Base-by-base conservation (phyloP, 2,329 filamentous ascomycete genomes). In the Alternaria consortialis region DNA sequence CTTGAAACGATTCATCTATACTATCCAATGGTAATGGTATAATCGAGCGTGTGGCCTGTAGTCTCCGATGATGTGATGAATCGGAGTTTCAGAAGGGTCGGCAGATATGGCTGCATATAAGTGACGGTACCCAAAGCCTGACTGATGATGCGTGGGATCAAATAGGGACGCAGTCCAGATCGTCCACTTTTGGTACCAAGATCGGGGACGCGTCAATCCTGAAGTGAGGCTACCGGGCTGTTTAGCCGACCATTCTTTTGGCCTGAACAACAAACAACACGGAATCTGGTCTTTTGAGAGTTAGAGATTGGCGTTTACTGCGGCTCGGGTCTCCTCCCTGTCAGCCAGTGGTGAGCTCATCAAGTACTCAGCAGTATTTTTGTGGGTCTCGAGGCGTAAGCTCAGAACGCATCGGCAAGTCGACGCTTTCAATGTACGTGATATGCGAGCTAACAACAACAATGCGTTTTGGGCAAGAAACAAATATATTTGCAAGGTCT, bases 341-440 rank as follows among this genome's bases (percentile, higher is more conserved):
- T 25, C 9, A 12, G 20, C 31, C 20, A 36, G 31, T 50, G 31
- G 32, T 50, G 46, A 50, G 46, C 46, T 50, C 32, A 36, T 50
- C 20, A 23, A 50, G 31, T 25, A 37, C 32, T 50, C 15, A 37
- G 32, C 20, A 37, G 32, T 15, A 17, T 37, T 50, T 50, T 37
- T 37, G 46, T 50, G 46, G 46, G 32, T 50, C 46, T 37, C 5
- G 31, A 50, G 46, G 46, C 31, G 13, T 50, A 50, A 50, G 31
- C 20, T 50, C 13, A 36, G 20, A 37, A 20, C 13, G 13, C 5
- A 12, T 50, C 46, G 46, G 46, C 13, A 37, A 50, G 46, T 50
- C 46, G 31, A 32, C 46, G 32, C 15, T n/a, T 17, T 27, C 15
- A 37, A 36, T n/a, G 20, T 42, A 37, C 31, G 13, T 50, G 31